Percentiles rank a stretch among this genome's conserved stretches.
Conservation (phyloP, 1,139 yeast species). For the Lodderomyces metapsilosis region DNA sequence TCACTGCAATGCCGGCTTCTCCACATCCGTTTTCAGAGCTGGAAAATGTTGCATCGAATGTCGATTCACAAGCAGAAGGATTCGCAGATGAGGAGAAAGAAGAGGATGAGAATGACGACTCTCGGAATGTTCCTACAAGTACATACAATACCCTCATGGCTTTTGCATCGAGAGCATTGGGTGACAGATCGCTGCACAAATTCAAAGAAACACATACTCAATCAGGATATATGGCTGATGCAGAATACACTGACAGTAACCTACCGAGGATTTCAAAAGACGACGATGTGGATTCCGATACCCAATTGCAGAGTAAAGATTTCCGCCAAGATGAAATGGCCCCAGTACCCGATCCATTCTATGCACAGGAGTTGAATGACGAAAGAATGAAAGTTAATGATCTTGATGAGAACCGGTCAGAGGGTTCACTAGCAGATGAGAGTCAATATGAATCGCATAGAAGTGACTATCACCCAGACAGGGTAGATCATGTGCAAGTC, state of each 20-base stretch:
- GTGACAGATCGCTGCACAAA: constrained; percentile 7
- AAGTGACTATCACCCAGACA: constrained; percentile 3
- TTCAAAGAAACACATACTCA: constrained; percentile 4
- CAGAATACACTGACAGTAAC: constrained; percentile 19
- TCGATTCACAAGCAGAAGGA: constrained; percentile 6
- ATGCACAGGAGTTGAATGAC: constrained; percentile 12
- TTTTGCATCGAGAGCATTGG: background rate
- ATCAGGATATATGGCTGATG: constrained; percentile 23
- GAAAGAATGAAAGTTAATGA: constrained; percentile 13
- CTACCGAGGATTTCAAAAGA: constrained; percentile 9
- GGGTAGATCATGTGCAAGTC: constrained; percentile 3
- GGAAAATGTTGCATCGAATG: constrained; percentile 12
- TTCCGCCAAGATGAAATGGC: constrained; percentile 13
- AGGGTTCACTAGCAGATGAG: constrained; percentile 30
- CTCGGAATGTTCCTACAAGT: background rate
- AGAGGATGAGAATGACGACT: constrained; percentile 4
- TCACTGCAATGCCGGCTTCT: background rate
- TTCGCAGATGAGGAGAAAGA: constrained; percentile 6
- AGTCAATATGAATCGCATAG: constrained; percentile 15
- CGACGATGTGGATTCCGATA: constrained; percentile 3
- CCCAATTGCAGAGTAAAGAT: constrained; percentile 2
- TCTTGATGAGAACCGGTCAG: constrained; percentile 23
- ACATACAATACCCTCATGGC: background rate
- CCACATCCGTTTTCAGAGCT: background rate
- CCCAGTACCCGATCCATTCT: constrained; percentile 21